A percentile compares a stretch with the other conserved stretches of the same genome.
Evolutionary conservation across 768 basidiomycete species (phyloP).

Genomic region (Pleurotus platypus): DNA sequence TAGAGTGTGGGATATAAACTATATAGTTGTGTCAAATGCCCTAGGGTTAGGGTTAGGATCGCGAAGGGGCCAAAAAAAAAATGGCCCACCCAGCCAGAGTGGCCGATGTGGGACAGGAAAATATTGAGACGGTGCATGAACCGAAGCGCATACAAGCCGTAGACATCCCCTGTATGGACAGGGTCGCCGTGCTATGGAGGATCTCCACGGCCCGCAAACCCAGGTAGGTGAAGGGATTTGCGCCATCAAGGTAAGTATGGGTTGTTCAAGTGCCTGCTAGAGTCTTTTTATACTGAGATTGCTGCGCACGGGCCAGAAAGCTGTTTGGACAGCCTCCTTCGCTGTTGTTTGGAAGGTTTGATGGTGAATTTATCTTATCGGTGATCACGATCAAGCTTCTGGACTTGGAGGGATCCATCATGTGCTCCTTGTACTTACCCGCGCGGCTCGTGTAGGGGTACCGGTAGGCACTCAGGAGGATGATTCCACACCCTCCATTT

Average conservation of each 20-base stretch:
- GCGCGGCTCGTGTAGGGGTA: too few species aligned
- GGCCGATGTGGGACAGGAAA: conserved; percentile 56
- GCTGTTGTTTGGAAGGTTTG: too few species aligned
- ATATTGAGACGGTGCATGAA: conserved; percentile 68
- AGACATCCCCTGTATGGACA: conserved; percentile 58
- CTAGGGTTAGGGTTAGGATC: conserved; percentile 38
- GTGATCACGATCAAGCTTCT: too few species aligned
- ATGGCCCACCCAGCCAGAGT: conserved; percentile 40
- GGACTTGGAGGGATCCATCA: too few species aligned
- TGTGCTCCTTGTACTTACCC: too few species aligned
- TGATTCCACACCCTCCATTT: not conserved
- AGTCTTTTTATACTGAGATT: conserved; percentile 17
- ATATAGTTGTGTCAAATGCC: not conserved
- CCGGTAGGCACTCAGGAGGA: not conserved
- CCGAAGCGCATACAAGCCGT: conserved; percentile 66
- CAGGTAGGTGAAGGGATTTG: conserved; percentile 48
- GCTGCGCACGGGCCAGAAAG: conserved; percentile 33
- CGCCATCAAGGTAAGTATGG: conserved; percentile 71
- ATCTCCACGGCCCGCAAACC: conserved; percentile 53
- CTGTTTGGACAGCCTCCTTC: not conserved
- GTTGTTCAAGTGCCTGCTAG: not conserved
- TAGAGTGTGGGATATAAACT: too few species aligned
- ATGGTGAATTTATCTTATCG: too few species aligned
- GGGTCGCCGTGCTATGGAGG: conserved; percentile 71
- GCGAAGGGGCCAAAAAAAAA: conserved; percentile 23